A percentile compares a stretch with the other conserved stretches of the same genome.
phyloP scores from a whole-genome alignment of 2,329 filamentous ascomycete genomes.

The Phyllosticta capitalensis region DNA sequence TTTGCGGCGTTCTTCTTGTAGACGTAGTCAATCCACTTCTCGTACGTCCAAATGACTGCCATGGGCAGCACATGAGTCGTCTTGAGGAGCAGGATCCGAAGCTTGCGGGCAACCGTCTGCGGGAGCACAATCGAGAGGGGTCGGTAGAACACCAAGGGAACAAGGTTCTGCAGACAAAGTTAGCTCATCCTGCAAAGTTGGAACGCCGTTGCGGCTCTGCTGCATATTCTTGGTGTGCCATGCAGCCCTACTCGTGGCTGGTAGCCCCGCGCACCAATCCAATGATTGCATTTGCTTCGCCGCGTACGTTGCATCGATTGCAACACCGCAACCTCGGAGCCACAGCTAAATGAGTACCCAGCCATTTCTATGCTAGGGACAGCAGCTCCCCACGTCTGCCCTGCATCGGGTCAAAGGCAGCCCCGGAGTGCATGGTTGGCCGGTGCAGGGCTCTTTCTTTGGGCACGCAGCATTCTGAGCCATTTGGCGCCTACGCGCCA shows the following conservation, averaged over 20 bases:
- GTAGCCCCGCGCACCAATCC: slow-evolving; percentile 6
- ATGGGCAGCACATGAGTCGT: slow-evolving; percentile 59
- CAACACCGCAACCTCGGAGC: neutral
- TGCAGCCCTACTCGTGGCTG: slow-evolving; percentile 12
- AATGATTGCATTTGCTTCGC: slow-evolving; percentile 9
- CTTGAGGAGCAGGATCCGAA: slow-evolving; percentile 50
- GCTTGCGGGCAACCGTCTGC: slow-evolving; percentile 52
- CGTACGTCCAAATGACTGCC: slow-evolving; percentile 58
- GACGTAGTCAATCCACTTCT: slow-evolving; percentile 33
- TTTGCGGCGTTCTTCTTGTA: slow-evolving; percentile 6
- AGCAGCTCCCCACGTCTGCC: neutral
- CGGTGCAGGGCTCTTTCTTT: neutral
- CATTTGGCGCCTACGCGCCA: slow-evolving; percentile 9
- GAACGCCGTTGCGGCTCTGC: neutral
- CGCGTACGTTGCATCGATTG: slow-evolving; percentile 6
- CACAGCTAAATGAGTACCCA: neutral
- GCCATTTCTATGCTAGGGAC: neutral
- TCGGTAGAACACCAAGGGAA: slow-evolving; percentile 64
- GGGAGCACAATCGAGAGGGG: slow-evolving; percentile 61
- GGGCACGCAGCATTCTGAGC: neutral
- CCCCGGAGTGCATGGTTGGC: neutral
- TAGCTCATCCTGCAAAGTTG: slow-evolving; percentile 12
- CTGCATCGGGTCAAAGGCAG: neutral
- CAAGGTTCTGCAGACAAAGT: slow-evolving; percentile 49
- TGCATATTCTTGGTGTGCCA: slow-evolving; percentile 1